phyloP scores from a whole-genome alignment of 2,329 filamentous ascomycete species.

The Teratosphaeria gauchensis region DNA sequence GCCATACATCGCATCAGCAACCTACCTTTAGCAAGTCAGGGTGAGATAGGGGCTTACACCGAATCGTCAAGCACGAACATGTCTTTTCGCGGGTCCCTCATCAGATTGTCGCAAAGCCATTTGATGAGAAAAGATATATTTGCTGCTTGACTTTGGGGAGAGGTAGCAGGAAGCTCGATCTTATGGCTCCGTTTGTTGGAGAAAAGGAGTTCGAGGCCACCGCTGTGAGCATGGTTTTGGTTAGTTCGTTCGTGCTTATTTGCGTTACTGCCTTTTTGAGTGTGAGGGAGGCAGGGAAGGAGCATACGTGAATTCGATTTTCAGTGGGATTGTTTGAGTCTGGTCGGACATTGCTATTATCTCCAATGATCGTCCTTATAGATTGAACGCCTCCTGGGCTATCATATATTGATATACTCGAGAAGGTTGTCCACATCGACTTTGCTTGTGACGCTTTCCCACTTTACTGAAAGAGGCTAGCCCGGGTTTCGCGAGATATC shows the following conservation, averaged over 20 bases:
- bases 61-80: constrained; percentile 80
- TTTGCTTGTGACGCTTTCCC: background rate
- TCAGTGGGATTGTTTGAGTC: background rate
- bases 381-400: too few species aligned
- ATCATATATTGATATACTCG: too few species aligned
- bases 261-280: constrained; percentile 7
- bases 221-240: constrained; percentile 43
- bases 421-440: too few species aligned
- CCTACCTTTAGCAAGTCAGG: background rate
- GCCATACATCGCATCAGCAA: background rate
- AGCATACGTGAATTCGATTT: constrained; percentile 62
- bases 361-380: too few species aligned
- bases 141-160: constrained; percentile 49
- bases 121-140: constrained; percentile 69
- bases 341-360: background rate
- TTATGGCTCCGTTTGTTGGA: constrained; percentile 66
- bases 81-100: constrained; percentile 78
- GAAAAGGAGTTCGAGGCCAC: constrained; percentile 91
- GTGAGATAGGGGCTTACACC: constrained; percentile 55
- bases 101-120: constrained; percentile 68
- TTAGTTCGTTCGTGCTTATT: background rate
- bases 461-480: background rate
- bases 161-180: constrained; percentile 56
- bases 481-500: background rate
- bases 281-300: constrained; percentile 4